Conservation (phyloP, 306 rosid species). For the Macrotyloma uniflorum region DNA sequence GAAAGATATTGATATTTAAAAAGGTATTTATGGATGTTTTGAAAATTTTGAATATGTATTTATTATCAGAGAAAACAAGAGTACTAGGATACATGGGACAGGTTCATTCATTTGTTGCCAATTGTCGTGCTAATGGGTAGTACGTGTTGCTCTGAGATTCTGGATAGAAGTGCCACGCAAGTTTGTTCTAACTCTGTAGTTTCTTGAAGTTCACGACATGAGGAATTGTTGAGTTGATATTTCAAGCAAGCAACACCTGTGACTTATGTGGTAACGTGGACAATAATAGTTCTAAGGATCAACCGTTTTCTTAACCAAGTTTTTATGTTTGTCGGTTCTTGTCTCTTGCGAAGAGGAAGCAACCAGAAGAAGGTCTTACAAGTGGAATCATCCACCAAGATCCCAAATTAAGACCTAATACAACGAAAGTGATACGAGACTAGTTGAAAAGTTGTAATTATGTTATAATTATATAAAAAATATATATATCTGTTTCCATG, state of each 20-base stretch:
- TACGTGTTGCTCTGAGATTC: neutral
- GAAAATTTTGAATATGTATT: too few species aligned
- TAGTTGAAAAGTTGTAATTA: neutral
- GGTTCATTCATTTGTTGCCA: neutral
- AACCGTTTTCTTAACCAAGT: neutral
- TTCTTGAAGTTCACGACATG: neutral
- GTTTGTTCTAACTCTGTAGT: neutral
- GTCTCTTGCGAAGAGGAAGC: neutral
- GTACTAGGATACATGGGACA: neutral
- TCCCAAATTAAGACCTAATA: neutral
- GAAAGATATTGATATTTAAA: too few species aligned
- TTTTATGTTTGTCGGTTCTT: neutral
- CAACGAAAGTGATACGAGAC: neutral
- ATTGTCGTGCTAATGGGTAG: neutral
- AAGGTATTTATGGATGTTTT: too few species aligned
- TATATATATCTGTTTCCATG: neutral
- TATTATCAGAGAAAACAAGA: neutral
- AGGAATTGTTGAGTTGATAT: neutral
- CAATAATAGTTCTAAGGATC: neutral
- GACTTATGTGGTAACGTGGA: constrained; percentile 10
- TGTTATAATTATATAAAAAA: neutral
- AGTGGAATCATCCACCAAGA: neutral
- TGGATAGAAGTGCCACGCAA: neutral
- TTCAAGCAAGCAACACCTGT: constrained; percentile 14
- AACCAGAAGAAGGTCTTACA: neutral